Base-by-base conservation (phyloP, 2,329 filamentous ascomycete genomes). In the Capronia americana region DNA sequence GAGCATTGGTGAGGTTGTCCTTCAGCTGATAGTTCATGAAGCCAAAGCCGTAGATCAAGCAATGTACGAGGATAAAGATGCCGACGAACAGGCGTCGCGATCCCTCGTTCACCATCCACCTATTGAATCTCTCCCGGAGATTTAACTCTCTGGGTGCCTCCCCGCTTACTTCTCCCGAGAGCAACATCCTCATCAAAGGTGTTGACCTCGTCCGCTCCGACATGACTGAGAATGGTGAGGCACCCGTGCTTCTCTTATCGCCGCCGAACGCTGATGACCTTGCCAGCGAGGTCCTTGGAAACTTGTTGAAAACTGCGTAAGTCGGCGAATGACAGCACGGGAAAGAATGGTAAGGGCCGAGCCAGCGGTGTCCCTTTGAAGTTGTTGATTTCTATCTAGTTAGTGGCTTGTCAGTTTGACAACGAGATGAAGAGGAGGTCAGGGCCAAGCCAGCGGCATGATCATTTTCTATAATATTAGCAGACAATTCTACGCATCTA, bases 81-180 rank as follows among this genome's bases (percentile, higher is more conserved):
- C 89, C 88, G 66, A 94, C 90, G 73, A 93, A 92, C 88, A 94
- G 85, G 86, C 90, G 84, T 76, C 90, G 85, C 77, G 92, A 93
- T 68, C 91, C 92, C 77, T 94, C 92, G 76, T 94, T 94, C 68
- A 94, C 90, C 91, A 94, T 93, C 92, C 92, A 95, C 71, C 88
- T 84, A 77, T 93, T 89, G 75, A 94, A 90, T 76, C 86, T 90
- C 77, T 94, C 90, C 74, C 86, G 85, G 68, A 86, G 79, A 24
- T 86, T 87, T 72, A 94, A 81, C 64, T 88, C 85, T 76, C 88
- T 88, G 71, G 90, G 88, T 74, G 83, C 86, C 76, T 92, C 89
- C 74, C 88, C 88, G 62, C 88, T 92, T 86, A 93, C 90, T 81
- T 93, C 90, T 59, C 91, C 91, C 64, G 91, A 92, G 77, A 93